A percentile compares a stretch with the other conserved stretches of the same genome.
Conservation (phyloP, 1,284 basidiomycete species). For the Microbotryum silenes-acaulis region DNA sequence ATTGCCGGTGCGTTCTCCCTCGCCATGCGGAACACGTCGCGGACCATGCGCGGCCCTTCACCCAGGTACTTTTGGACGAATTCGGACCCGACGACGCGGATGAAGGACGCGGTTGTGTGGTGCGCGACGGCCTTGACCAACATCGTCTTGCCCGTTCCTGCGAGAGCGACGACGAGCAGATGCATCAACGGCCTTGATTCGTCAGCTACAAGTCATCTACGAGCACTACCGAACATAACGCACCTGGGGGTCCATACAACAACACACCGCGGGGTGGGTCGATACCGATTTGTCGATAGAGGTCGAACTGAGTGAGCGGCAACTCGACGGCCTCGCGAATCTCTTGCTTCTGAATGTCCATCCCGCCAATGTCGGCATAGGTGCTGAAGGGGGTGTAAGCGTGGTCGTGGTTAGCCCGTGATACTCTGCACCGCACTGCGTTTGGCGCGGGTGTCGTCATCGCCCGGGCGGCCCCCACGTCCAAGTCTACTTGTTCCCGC, state of each 20-base stretch:
- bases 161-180: not conserved
- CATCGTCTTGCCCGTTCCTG: conserved; percentile 99
- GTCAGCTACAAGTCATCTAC: not conserved
- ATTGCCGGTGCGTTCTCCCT: conserved; percentile 96
- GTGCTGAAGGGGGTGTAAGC: conserved; percentile 36
- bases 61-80: conserved; percentile 99
- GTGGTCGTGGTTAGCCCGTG: not conserved
- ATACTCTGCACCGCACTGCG: too few species aligned
- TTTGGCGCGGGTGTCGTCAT: too few species aligned
- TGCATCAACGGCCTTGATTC: too few species aligned
- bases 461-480: too few species aligned
- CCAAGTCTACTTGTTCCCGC: too few species aligned
- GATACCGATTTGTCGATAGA: conserved; percentile 99
- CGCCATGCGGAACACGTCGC: conserved; percentile 96
- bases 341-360: conserved; percentile 98
- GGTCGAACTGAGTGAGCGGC: conserved; percentile 92
- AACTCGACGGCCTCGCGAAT: conserved; percentile 98
- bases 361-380: conserved; percentile 68
- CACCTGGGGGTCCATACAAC: conserved; percentile 85
- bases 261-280: conserved; percentile 93
- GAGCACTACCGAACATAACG: conserved; percentile 28
- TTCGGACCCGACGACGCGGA: conserved; percentile 95
- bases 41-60: conserved; percentile 98
- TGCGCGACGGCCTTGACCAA: conserved; percentile 97
- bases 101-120: conserved; percentile 94